phyloP scores from a whole-genome alignment of 2,329 filamentous ascomycete species.

The Drechslera avenae region DNA sequence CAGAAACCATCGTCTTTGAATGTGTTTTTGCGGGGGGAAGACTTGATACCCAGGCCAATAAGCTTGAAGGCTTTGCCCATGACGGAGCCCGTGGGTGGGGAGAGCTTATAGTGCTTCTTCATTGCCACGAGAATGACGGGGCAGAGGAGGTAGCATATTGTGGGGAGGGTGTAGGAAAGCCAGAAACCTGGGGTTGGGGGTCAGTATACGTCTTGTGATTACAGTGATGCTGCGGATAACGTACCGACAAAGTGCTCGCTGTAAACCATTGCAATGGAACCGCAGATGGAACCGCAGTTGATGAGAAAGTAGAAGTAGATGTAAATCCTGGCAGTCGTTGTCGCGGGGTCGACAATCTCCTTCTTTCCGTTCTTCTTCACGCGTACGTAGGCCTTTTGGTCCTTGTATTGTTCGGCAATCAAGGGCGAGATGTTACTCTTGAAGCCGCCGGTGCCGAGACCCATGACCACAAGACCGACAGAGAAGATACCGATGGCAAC shows the following conservation, averaged over 20 bases:
- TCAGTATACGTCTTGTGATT: too few species aligned
- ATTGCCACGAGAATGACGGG: conserved; percentile 63
- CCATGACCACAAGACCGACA: conserved; percentile 65
- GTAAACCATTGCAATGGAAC: conserved; percentile 47
- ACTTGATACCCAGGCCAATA: conserved; percentile 54
- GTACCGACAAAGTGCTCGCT: conserved; percentile 30
- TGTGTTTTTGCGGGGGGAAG: conserved; percentile 27
- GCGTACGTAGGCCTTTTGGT: conserved; percentile 36
- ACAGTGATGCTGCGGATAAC: neutral
- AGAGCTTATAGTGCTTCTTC: conserved; percentile 68
- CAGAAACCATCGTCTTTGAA: conserved; percentile 56
- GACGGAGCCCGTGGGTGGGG: conserved; percentile 73
- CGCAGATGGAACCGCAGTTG: conserved; percentile 47
- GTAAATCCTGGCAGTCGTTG: conserved; percentile 70
- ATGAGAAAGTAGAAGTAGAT: conserved; percentile 44
- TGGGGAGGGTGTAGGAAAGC: conserved; percentile 72
- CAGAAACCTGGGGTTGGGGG: conserved; percentile 66
- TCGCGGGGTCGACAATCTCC: conserved; percentile 69
- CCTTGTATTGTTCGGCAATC: conserved; percentile 63
- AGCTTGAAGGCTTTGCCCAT: conserved; percentile 69
- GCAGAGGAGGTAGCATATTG: conserved; percentile 65
- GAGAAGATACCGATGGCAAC: conserved; percentile 60
- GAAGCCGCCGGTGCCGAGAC: conserved; percentile 70
- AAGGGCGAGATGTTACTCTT: conserved; percentile 67
- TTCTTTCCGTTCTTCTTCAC: conserved; percentile 49